These are phyloP conservation scores for Myxozyma mucilagina DNA, from an alignment of 805 yeast species.

Conservation along the genomic window DNA sequence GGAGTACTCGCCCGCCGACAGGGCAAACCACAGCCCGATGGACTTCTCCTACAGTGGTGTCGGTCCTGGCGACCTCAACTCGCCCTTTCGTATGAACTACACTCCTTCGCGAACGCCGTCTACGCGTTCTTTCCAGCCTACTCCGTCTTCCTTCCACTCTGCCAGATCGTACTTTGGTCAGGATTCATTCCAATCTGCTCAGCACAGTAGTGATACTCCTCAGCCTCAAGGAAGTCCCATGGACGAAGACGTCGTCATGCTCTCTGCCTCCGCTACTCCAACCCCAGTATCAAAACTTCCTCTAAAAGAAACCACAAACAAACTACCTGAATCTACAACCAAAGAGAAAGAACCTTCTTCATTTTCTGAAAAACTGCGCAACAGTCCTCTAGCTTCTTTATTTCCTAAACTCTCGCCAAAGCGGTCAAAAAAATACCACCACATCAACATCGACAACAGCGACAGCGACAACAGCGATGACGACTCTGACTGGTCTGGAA, in stretches of 20 bases:
- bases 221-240: slow-evolving; percentile 10
- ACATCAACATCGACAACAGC: slow-evolving; percentile 7
- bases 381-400: slow-evolving; percentile 9
- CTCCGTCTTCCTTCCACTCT: too few relatives aligned
- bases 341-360: slow-evolving; percentile 1
- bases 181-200: background rate
- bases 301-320: background rate
- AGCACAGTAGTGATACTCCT: background rate
- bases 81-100: slow-evolving; percentile 10
- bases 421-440: background rate
- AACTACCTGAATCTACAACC: background rate
- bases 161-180: too few relatives aligned
- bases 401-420: slow-evolving; percentile 1
- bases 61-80: slow-evolving; percentile 17
- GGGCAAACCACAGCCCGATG: slow-evolving; percentile 25
- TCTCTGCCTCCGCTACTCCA: slow-evolving; percentile 8
- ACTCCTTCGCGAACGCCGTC: slow-evolving; percentile 11
- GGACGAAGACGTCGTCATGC: slow-evolving; percentile 27
- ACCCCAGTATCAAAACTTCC: slow-evolving; percentile 1
- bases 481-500: slow-evolving; percentile 20
- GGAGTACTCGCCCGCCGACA: slow-evolving; percentile 12
- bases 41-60: slow-evolving; percentile 18
- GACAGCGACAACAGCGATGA: slow-evolving; percentile 15
- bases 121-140: slow-evolving; percentile 12
- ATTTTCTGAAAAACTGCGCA: slow-evolving; percentile 1